A percentile compares a stretch with the other conserved stretches of the same genome.
Conservation (phyloP, 1,284 basidiomycete species). For the Rhizoctonia solani region DNA sequence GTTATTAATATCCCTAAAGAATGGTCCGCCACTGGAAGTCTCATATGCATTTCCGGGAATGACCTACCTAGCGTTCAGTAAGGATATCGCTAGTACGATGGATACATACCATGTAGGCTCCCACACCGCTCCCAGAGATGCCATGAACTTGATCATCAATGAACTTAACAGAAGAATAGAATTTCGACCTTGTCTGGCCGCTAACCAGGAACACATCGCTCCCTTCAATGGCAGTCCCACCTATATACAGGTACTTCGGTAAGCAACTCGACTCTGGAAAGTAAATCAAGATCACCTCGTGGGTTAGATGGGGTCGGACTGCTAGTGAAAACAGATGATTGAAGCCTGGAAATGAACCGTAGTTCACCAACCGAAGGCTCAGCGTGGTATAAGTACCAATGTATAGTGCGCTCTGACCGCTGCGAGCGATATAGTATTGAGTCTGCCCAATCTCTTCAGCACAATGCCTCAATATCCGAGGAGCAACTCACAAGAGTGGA, state of each 20-base stretch:
- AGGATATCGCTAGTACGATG: neutral
- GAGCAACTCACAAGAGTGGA: conserved; percentile 17
- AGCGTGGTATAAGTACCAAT: conserved; percentile 36
- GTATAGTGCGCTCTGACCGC: conserved; percentile 32
- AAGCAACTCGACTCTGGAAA: too few species aligned
- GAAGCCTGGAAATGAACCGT: conserved; percentile 55
- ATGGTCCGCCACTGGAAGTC: conserved; percentile 50
- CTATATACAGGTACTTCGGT: neutral
- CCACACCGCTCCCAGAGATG: conserved; percentile 30
- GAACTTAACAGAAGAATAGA: conserved; percentile 30
- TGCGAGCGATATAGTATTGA: conserved; percentile 35
- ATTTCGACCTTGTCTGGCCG: conserved; percentile 56
- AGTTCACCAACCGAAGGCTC: conserved; percentile 55
- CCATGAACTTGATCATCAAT: conserved; percentile 26
- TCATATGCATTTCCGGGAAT: conserved; percentile 52
- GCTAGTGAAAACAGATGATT: conserved; percentile 50
- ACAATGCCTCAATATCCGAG: neutral
- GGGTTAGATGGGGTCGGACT: conserved; percentile 48
- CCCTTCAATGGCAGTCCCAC: conserved; percentile 52
- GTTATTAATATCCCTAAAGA: conserved; percentile 39
- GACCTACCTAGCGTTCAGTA: conserved; percentile 40
- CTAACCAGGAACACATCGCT: conserved; percentile 53
- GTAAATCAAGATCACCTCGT: neutral
- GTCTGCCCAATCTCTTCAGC: neutral
- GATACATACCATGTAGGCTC: conserved; percentile 23